Evolutionary conservation across 192 early-diverging fungal genomes (phyloP), one percentile per base, ranked within the genome.

Genomic region (Coemansia biformis): DNA sequence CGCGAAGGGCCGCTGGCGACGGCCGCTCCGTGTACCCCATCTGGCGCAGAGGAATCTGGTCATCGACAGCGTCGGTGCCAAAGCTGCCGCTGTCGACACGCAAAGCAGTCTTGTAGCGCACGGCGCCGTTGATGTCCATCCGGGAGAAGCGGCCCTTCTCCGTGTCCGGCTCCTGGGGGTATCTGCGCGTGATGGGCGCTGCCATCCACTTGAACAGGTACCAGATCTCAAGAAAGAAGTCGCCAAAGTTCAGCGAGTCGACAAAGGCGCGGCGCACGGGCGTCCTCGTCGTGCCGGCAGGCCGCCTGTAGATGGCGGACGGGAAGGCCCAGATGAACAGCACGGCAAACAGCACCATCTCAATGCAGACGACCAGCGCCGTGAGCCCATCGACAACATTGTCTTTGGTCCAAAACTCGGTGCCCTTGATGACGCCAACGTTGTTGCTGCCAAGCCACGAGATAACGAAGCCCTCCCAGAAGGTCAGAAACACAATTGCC

Each of bases 381-480:
- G 71, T 69, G 38, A 78, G 51, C 11, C 68, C 79, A 38, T 70
- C 71, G 16, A 68, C 55, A 4, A 81, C 65, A 44, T 83, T 79
- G 51, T 66, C 66, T 26, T 49, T 48, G 35, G 81, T 73, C 77
- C 77, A 83, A 57, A 75, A 78, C 53, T 62, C 57, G 37, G 77
- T 76, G 19, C 43, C 66, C 31, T 70, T 64, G 51, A 76, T 76
- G 41, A 76, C 63, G 21, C 58, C 50, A 45, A 78, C 63, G 46
- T 70, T 71, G 50, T 53, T 61, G 54, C 70, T 59, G 28, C 76
- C 76, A 8, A 84, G 75, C 56, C 73, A 72, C 18, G 56, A 59
- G 41, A 84, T 66, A 30, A 82, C 38, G 47, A 82, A 68, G 12
- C 62, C 63, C 48, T 82, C 79, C 82, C 80, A 82, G 61, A 84